Conservation (phyloP, 176 grass and related monocot genomes). For the Bromus sterilis region DNA sequence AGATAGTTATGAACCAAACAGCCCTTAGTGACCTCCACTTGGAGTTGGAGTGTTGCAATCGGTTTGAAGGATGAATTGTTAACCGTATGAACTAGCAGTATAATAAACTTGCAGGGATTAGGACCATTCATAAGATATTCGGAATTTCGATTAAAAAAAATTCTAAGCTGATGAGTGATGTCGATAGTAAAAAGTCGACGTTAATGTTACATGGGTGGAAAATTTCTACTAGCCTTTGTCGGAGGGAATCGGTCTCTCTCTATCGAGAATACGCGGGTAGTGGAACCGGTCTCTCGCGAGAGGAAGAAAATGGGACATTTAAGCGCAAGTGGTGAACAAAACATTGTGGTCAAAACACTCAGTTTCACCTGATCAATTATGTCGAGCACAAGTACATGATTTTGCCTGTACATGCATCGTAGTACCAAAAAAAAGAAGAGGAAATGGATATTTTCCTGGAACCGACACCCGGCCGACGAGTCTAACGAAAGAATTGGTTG, state of each 20-base stretch:
- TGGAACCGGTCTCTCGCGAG: not conserved
- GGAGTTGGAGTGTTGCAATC: not conserved
- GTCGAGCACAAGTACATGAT: slow-evolving; percentile 1
- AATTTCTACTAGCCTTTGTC: not conserved
- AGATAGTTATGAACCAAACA: too few relatives aligned
- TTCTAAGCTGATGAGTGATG: not conserved
- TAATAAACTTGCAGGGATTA: not conserved
- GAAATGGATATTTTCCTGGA: not conserved
- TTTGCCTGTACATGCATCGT: slow-evolving; percentile 28
- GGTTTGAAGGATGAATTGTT: not conserved
- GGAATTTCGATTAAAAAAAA: not conserved
- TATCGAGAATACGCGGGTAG: too few relatives aligned
- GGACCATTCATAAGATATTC: not conserved
- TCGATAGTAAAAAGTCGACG: not conserved
- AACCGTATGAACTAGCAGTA: not conserved
- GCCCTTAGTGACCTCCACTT: not conserved
- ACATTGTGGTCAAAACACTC: slow-evolving; percentile 1
- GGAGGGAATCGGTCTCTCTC: not conserved
- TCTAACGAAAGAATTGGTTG: slow-evolving; percentile 45
- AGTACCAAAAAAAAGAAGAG: not conserved
- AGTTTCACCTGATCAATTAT: not conserved
- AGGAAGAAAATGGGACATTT: too few relatives aligned
- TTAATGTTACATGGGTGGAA: not conserved
- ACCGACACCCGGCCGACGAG: not conserved
- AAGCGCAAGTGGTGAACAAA: not conserved